A percentile compares a stretch with the other conserved stretches of the same genome.
Evolutionary conservation across 257 asterid species (phyloP).

Genomic region (Handroanthus guayacan): DNA sequence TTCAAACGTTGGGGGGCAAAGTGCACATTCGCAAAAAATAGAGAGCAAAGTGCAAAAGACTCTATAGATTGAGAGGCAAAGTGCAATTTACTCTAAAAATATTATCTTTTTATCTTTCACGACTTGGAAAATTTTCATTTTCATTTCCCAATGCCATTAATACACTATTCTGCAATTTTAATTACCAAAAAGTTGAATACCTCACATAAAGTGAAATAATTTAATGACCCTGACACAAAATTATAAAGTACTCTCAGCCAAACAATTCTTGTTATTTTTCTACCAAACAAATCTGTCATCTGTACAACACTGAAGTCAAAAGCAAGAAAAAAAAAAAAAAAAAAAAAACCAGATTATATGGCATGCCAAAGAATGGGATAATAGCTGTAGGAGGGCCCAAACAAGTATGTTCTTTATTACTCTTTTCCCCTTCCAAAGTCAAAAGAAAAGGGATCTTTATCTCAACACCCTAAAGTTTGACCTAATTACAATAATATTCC

Average conservation of each 20-base stretch:
- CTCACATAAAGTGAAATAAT: too few relatives aligned
- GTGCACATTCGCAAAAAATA: too few relatives aligned
- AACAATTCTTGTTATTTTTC: slow-evolving; percentile 7
- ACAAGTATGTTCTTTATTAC: slow-evolving; percentile 31
- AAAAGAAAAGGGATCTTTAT: slow-evolving; percentile 10
- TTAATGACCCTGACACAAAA: too few relatives aligned
- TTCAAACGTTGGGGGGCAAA: too few relatives aligned
- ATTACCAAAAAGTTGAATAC: too few relatives aligned
- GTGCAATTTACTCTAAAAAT: too few relatives aligned
- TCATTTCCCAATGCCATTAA: too few relatives aligned
- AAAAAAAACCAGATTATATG: slow-evolving; percentile 27
- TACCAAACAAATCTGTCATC: neutral
- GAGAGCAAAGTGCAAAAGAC: too few relatives aligned
- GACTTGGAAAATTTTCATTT: too few relatives aligned
- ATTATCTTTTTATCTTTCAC: too few relatives aligned
- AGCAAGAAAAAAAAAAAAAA: slow-evolving; percentile 41
- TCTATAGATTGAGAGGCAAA: too few relatives aligned
- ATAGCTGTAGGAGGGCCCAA: slow-evolving; percentile 28
- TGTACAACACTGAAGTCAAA: slow-evolving; percentile 35
- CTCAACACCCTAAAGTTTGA: neutral
- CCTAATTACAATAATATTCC: neutral
- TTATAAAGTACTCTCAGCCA: neutral
- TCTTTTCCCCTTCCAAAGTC: neutral
- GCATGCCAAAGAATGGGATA: slow-evolving; percentile 16
- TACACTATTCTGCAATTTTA: too few relatives aligned